Evolutionary conservation across 2,329 filamentous ascomycete species (phyloP).

Genomic region (Colletotrichum filicis): DNA sequence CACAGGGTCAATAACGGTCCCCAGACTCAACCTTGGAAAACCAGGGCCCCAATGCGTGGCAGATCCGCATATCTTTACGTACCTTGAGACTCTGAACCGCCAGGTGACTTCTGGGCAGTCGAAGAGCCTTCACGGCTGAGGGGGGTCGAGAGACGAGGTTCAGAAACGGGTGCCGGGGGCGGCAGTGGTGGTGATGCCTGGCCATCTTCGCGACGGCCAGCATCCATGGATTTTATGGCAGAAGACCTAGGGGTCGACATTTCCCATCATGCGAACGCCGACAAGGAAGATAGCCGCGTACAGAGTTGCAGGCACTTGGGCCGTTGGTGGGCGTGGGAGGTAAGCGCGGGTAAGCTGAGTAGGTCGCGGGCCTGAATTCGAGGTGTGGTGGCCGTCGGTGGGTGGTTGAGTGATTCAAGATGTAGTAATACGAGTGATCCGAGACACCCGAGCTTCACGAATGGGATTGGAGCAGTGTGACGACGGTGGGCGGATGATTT

Average conservation of each 20-base stretch:
- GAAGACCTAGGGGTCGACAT: constrained; percentile 33
- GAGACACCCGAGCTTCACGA: constrained; percentile 21
- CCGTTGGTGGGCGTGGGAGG: neutral
- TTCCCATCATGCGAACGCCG: constrained; percentile 30
- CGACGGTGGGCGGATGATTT: constrained; percentile 8
- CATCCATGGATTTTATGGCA: constrained; percentile 32
- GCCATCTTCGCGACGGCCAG: constrained; percentile 24
- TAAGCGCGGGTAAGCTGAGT: neutral
- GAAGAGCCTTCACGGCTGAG: constrained; percentile 34
- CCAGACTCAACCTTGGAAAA: neutral
- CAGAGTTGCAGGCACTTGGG: neutral
- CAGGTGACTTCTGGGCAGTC: constrained; percentile 38
- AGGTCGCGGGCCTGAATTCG: neutral
- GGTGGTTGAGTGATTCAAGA: constrained; percentile 6
- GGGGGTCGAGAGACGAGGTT: constrained; percentile 40
- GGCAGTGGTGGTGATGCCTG: constrained; percentile 5
- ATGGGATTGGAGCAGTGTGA: neutral
- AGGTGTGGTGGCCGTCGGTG: neutral
- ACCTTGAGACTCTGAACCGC: constrained; percentile 45
- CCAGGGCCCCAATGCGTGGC: neutral
- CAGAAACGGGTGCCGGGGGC: constrained; percentile 35
- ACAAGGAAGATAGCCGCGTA: neutral
- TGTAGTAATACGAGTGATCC: constrained; percentile 22
- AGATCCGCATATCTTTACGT: constrained; percentile 30
- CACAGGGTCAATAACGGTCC: neutral